Evolutionary conservation across 2,329 filamentous ascomycete genomes (phyloP).

Genomic region (Truncatella angustata): DNA sequence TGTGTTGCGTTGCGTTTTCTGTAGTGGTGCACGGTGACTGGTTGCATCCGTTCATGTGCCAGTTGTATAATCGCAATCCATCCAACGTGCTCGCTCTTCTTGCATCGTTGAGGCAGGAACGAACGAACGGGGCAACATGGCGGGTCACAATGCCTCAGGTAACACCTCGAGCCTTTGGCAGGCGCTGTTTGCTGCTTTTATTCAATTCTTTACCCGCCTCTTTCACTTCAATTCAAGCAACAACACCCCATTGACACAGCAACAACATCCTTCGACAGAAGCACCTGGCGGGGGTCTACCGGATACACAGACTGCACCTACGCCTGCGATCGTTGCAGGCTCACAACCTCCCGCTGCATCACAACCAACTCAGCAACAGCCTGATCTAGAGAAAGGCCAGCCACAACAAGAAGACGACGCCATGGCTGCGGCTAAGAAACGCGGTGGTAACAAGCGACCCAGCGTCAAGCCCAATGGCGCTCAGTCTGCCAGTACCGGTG

Average conservation of each 20-base stretch:
- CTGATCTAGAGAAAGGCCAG: slow-evolving; percentile 3
- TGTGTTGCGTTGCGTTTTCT: no score
- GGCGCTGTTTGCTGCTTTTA: slow-evolving; percentile 32
- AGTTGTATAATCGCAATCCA: not conserved
- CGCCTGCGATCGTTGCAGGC: slow-evolving; percentile 4
- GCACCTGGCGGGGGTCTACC: not conserved
- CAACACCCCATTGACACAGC: slow-evolving; percentile 1
- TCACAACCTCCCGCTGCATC: slow-evolving; percentile 2
- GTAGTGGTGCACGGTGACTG: no score
- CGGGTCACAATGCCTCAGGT: slow-evolving; percentile 32
- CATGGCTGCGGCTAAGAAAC: slow-evolving; percentile 26
- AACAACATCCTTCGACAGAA: not conserved
- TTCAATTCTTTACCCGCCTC: slow-evolving; percentile 27
- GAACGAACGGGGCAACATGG: slow-evolving; percentile 23
- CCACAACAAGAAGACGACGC: slow-evolving; percentile 11
- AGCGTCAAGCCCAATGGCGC: slow-evolving; percentile 17
- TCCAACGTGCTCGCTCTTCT: not conserved
- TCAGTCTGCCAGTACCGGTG: not conserved
- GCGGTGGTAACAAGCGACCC: slow-evolving; percentile 26
- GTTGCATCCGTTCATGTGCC: no score
- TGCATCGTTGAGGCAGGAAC: slow-evolving; percentile 12
- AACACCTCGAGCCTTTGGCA: slow-evolving; percentile 31
- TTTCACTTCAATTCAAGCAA: slow-evolving; percentile 20
- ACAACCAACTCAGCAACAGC: not conserved
- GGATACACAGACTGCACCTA: not conserved